Evolutionary conservation across 768 basidiomycete species (phyloP).

Genomic region (Botryobasidium botryosum): DNA sequence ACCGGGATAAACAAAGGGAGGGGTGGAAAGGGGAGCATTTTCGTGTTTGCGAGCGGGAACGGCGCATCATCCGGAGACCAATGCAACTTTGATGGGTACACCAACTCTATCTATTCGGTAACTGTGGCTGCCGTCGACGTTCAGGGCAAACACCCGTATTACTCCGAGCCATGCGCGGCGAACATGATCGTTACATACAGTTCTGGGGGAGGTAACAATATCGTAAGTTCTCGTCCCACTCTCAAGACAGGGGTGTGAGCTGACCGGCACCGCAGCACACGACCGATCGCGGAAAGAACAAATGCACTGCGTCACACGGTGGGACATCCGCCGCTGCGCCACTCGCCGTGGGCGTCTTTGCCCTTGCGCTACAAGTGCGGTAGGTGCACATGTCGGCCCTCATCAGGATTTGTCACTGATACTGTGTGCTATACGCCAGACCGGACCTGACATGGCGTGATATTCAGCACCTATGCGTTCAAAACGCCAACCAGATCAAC

Average conservation of each 20-base stretch:
- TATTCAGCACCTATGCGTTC: constrained; percentile 75
- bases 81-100: constrained; percentile 99
- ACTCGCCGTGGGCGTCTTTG: constrained; percentile 86
- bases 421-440: constrained; percentile 27
- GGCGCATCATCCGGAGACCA: constrained; percentile 84
- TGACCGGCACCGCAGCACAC: constrained; percentile 49
- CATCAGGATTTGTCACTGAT: constrained; percentile 5
- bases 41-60: constrained; percentile 95
- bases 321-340: constrained; percentile 98
- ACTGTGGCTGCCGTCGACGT: constrained; percentile 93
- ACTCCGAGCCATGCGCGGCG: constrained; percentile 94
- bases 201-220: constrained; percentile 84
- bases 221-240: constrained; percentile 37
- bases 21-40: constrained; percentile 77
- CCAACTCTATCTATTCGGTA: constrained; percentile 90
- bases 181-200: constrained; percentile 95
- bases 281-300: constrained; percentile 75
- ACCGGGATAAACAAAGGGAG: constrained; percentile 89
- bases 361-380: constrained; percentile 78
- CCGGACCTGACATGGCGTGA: constrained; percentile 97
- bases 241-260: not conserved
- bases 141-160: constrained; percentile 87
- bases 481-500: constrained; percentile 62
- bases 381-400: constrained; percentile 21
- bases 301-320: constrained; percentile 71